Evolutionary conservation across 208 protist species (phyloP), one percentile per base, ranked within the genome.

Genomic region (Trypanosoma grayi): DNA sequence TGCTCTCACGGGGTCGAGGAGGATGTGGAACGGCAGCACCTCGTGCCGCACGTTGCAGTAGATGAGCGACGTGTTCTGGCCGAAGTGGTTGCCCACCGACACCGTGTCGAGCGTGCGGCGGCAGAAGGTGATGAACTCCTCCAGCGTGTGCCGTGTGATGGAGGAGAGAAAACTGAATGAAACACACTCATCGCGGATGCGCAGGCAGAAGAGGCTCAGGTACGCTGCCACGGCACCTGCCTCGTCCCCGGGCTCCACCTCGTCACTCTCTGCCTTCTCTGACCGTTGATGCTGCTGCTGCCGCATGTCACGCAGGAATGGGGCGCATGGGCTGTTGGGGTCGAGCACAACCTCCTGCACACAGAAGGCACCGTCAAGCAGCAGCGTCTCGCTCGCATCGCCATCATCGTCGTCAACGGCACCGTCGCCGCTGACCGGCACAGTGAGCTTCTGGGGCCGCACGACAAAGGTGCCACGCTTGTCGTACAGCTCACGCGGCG

Each of bases 81-180:
- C 87, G 57, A 81, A 75, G 70, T 94, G 87, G 61, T 94, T 94
- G 28, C 87, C 84, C 22, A 94, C 67, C 4, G 84, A 87, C 20
- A 94, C 52, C 8, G 84, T 83, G 40, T 90, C 74, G 66, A 93
- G 66, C 25, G 82, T 85, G 36, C 81, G 28, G 36, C 73, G 82
- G 66, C 81, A 89, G 45, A 86, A 84, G 34, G 66, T 78, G 13
- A 89, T 55, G 27, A 90, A 83, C 54, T 86, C 81, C 46, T 79
- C 80, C 20, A 87, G 78, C 6, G 75, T 76, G 71, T 85, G 80
- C 22, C 70, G 76, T 54, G 60, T 60, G n/a, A 73, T 62, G 10
- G 87, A 78, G 40, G 81, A 80, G 40, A 93, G 70, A 66, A 93
- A 90, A 60, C 75, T 67, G 6, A 93, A 81, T 24, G 73, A 83